phyloP scores from a whole-genome alignment of 768 basidiomycete species.

The Leccinum olivaceopallidum region DNA sequence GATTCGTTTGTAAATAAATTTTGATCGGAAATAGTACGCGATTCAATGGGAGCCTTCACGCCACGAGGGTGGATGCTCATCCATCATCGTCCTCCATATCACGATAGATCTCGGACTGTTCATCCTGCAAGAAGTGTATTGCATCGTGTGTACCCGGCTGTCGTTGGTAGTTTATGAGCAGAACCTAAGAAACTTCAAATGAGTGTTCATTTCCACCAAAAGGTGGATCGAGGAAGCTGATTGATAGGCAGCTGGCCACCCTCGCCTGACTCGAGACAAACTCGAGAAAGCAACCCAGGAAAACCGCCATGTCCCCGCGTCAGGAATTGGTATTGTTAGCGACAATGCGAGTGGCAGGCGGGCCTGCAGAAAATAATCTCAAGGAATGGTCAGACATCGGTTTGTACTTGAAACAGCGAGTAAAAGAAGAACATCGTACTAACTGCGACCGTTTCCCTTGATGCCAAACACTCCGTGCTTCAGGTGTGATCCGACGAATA shows the following conservation, averaged over 20 bases:
- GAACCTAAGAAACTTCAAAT: not conserved
- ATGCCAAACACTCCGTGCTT: not conserved
- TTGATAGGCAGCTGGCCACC: constrained; percentile 30
- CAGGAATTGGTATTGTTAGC: constrained; percentile 41
- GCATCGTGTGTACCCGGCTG: constrained; percentile 28
- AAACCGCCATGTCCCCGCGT: constrained; percentile 45
- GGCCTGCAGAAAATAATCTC: constrained; percentile 32
- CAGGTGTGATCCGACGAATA: constrained; percentile 32
- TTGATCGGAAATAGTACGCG: too few species aligned
- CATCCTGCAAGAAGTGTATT: not conserved
- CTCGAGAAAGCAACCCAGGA: constrained; percentile 34
- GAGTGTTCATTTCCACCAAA: too few species aligned
- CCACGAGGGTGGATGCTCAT: too few species aligned
- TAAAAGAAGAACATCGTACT: not conserved
- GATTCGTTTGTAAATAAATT: too few species aligned
- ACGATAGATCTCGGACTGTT: too few species aligned
- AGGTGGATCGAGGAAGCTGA: not conserved
- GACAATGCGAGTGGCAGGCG: constrained; percentile 40
- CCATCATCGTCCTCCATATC: too few species aligned
- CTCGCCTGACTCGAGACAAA: constrained; percentile 40
- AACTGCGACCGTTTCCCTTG: not conserved
- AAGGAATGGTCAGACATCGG: constrained; percentile 39
- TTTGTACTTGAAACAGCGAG: constrained; percentile 34
- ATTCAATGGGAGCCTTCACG: too few species aligned
- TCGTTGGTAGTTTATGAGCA: not conserved